A percentile compares a stretch with the other conserved stretches of the same genome.
These are phyloP conservation scores for sunflower (Helianthus annuus) DNA, from an alignment of 129 eudicot genomes.

Conservation along the genomic window HanXRQr2.0-SUNRISE NC_035441.2:81979751-81980250, in stretches of 20 bases:
- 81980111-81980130: conserved; percentile 44
- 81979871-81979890: not conserved
- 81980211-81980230: conserved; percentile 95
- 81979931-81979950: conserved; percentile 12
- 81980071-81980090: conserved; percentile 91
- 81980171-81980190: conserved; percentile 91
- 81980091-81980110: conserved; percentile 95
- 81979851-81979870: not conserved
- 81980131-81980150: conserved; percentile 88
- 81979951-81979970: conserved; percentile 86
- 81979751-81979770: too few species aligned
- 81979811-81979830: too few species aligned
- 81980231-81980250: conserved; percentile 80
- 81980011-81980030: conserved; percentile 48
- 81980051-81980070: conserved; percentile 97
- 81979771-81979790: too few species aligned
- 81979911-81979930: too few species aligned
- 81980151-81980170: conserved; percentile 98
- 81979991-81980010: conserved; percentile 56
- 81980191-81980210: conserved; percentile 73
- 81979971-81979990: conserved; percentile 93
- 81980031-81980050: conserved; percentile 83
- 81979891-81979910: not conserved
- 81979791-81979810: too few species aligned
- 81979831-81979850: not conserved